phyloP scores from a whole-genome alignment of 2,329 filamentous ascomycete species.

The Verruconis gallopava region DNA sequence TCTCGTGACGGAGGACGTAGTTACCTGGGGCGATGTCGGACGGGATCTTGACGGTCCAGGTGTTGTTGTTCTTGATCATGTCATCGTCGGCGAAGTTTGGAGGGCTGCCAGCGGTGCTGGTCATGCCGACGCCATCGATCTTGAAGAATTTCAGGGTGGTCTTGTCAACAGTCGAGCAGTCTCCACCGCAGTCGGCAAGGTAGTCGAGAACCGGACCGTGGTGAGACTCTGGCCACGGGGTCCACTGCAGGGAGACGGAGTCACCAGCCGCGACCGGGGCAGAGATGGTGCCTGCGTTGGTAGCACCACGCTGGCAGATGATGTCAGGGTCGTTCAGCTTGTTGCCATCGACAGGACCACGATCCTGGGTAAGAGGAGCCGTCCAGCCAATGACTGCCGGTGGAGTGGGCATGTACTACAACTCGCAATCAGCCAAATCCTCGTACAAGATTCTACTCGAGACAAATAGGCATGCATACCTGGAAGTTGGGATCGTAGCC shows the following conservation, averaged over 20 bases:
- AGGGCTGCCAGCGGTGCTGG: neutral
- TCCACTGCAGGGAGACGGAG: conserved; percentile 41
- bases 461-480: too few species aligned
- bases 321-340: conserved; percentile 28
- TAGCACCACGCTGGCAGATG: conserved; percentile 48
- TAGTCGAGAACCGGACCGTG: conserved; percentile 52
- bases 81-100: conserved; percentile 42
- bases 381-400: conserved; percentile 9
- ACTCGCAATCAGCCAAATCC: neutral
- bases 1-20: conserved; percentile 47
- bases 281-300: conserved; percentile 36
- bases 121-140: conserved; percentile 41
- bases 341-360: conserved; percentile 1
- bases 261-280: conserved; percentile 47
- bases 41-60: conserved; percentile 40
- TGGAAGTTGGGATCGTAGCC: conserved; percentile 10
- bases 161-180: conserved; percentile 43
- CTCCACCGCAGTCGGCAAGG: conserved; percentile 44
- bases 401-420: conserved; percentile 8
- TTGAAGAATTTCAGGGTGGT: conserved; percentile 46
- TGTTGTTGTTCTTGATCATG: conserved; percentile 34
- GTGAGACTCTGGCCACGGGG: conserved; percentile 49
- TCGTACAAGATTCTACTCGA: too few species aligned
- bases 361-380: conserved; percentile 9
- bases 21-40: conserved; percentile 40